Conservation (phyloP, 1,284 basidiomycete species). For the Violaceomyces palustris region DNA sequence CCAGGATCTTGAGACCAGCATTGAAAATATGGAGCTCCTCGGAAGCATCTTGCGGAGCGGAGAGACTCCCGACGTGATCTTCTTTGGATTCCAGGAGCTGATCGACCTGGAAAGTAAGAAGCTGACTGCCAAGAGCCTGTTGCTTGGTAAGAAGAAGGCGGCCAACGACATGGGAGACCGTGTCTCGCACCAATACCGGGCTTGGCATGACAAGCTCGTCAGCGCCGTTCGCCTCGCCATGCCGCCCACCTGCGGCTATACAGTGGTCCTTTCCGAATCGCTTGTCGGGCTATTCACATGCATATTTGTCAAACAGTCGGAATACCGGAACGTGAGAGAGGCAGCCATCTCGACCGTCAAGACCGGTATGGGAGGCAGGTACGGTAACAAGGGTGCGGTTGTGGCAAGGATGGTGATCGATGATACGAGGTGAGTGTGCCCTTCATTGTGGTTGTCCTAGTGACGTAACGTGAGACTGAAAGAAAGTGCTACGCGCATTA, state of each 20-base stretch:
- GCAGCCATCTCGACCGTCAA: slow-evolving; percentile 75
- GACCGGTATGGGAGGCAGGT: slow-evolving; percentile 81
- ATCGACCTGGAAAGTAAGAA: slow-evolving; percentile 87
- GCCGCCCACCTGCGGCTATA: slow-evolving; percentile 60
- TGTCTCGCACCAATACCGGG: slow-evolving; percentile 25
- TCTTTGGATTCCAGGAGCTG: slow-evolving; percentile 91
- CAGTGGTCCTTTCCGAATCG: slow-evolving; percentile 76
- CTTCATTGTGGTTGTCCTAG: too few relatives aligned
- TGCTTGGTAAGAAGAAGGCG: slow-evolving; percentile 40
- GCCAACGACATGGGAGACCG: slow-evolving; percentile 36
- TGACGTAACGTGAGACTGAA: too few relatives aligned
- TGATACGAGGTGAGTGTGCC: slow-evolving; percentile 56
- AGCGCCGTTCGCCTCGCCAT: slow-evolving; percentile 37
- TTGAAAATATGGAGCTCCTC: slow-evolving; percentile 43
- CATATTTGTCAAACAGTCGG: slow-evolving; percentile 69
- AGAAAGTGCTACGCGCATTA: too few relatives aligned
- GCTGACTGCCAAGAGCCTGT: slow-evolving; percentile 64
- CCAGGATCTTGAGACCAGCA: slow-evolving; percentile 59
- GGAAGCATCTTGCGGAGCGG: slow-evolving; percentile 28
- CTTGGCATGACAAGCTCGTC: slow-evolving; percentile 43
- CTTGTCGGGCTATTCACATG: slow-evolving; percentile 85
- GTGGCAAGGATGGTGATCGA: slow-evolving; percentile 82
- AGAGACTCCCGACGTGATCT: slow-evolving; percentile 73
- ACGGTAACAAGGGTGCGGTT: slow-evolving; percentile 96
- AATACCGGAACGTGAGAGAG: slow-evolving; percentile 62